phyloP scores from a whole-genome alignment of 164 flowering plant genomes.

The Pachysandra terminalis region DNA sequence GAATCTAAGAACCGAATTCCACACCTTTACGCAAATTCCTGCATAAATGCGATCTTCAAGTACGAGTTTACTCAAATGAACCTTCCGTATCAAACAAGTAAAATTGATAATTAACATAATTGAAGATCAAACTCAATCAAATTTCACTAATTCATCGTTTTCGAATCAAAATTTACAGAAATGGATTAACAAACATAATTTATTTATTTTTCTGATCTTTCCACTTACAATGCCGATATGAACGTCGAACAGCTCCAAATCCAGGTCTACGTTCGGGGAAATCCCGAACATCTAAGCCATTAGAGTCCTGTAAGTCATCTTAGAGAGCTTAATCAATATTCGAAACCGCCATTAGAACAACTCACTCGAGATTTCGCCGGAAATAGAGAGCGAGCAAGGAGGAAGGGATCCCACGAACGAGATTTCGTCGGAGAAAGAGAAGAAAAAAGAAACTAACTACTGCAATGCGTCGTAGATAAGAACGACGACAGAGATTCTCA shows the following conservation, averaged over 20 bases:
- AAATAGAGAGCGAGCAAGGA: neutral
- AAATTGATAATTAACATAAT: too few relatives aligned
- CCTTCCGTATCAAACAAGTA: neutral
- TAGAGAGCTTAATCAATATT: too few relatives aligned
- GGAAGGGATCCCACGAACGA: neutral
- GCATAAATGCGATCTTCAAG: neutral
- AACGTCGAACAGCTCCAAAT: neutral
- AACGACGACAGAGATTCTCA: too few relatives aligned
- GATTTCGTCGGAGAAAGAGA: neutral
- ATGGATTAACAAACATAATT: too few relatives aligned
- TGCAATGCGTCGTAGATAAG: too few relatives aligned
- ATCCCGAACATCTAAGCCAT: neutral
- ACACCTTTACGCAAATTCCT: slow-evolving; percentile 14
- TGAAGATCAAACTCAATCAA: neutral
- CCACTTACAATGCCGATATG: neutral
- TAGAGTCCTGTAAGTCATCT: neutral
- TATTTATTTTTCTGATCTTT: too few relatives aligned
- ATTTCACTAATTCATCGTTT: neutral
- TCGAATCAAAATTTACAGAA: neutral
- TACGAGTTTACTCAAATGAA: too few relatives aligned
- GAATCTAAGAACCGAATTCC: neutral
- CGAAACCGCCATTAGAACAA: neutral
- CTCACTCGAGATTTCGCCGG: neutral
- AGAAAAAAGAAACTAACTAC: neutral
- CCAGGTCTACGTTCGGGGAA: neutral